Evolutionary conservation across 2,329 filamentous ascomycete species (phyloP).

Genomic region (Colletotrichum sp.): DNA sequence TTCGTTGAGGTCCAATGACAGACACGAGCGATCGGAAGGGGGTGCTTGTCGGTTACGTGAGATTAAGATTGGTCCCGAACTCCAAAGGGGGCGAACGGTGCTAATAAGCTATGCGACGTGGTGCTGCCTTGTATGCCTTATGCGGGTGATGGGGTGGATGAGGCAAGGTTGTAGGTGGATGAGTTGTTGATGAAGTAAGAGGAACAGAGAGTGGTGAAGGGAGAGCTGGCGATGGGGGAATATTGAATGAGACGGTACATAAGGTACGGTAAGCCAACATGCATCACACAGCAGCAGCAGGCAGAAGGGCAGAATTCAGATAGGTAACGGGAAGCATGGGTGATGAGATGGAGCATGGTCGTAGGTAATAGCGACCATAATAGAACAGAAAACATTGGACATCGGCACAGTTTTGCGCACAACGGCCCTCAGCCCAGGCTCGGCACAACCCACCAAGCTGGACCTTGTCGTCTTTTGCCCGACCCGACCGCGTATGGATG

Average conservation of each 20-base stretch:
- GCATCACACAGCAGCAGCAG: neutral
- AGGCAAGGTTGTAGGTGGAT: neutral
- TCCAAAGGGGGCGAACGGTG: neutral
- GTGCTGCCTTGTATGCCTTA: neutral
- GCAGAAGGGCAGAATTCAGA: neutral
- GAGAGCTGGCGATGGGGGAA: neutral
- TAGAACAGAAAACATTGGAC: neutral
- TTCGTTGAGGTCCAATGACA: neutral
- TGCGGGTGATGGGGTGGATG: neutral
- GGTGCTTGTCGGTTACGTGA: slow-evolving; percentile 6
- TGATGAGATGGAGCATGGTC: slow-evolving; percentile 9
- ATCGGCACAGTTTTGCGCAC: slow-evolving; percentile 3
- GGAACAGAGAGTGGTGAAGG: neutral
- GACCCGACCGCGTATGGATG: neutral
- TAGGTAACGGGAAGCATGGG: neutral
- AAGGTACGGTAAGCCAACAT: neutral
- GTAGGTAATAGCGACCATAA: neutral
- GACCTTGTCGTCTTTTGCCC: slow-evolving; percentile 6
- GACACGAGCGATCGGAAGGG: neutral
- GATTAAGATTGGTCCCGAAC: slow-evolving; percentile 1
- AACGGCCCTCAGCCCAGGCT: slow-evolving; percentile 1
- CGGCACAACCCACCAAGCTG: slow-evolving; percentile 16
- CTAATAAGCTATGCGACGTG: neutral
- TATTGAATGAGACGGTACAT: neutral
- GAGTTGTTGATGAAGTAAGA: neutral